phyloP scores from a whole-genome alignment of 106 monocot genomes.

The Hemerocallis citrina region DNA sequence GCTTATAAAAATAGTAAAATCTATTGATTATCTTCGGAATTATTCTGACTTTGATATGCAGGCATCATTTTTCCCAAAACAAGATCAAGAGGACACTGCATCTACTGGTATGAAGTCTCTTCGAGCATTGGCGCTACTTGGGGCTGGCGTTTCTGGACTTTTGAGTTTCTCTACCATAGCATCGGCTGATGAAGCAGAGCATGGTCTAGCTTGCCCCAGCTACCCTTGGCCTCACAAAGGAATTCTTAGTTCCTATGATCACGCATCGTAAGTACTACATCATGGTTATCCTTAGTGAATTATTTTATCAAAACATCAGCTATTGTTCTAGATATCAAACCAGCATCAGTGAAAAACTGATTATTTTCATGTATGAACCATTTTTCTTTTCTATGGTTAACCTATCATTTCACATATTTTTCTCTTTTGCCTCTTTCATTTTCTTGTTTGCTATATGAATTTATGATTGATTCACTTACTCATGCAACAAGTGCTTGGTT shows the following conservation, averaged over 20 bases:
- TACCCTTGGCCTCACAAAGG: conserved; percentile 98
- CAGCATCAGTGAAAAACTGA: neutral
- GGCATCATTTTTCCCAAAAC: conserved; percentile 33
- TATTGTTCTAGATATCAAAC: neutral
- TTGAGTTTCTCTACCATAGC: conserved; percentile 46
- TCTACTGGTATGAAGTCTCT: conserved; percentile 41
- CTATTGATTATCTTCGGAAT: conserved; percentile 8
- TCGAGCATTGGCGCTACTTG: conserved; percentile 56
- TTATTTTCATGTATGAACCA: neutral
- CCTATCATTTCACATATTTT: no score
- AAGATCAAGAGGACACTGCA: conserved; percentile 34
- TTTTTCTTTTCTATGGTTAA: no score
- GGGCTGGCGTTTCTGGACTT: conserved; percentile 49
- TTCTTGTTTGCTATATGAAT: no score
- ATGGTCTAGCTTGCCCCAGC: conserved; percentile 60
- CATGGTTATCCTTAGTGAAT: neutral
- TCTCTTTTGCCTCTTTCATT: no score
- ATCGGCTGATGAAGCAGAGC: conserved; percentile 80
- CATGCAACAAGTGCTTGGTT: no score
- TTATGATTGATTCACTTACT: no score
- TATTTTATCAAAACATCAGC: neutral
- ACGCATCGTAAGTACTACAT: conserved; percentile 69
- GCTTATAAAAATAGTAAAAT: neutral
- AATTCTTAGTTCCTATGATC: conserved; percentile 92
- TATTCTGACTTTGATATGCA: conserved; percentile 15